Base-by-base conservation (phyloP, 2,329 filamentous ascomycete genomes). In the Hypoxylon sp. region DNA sequence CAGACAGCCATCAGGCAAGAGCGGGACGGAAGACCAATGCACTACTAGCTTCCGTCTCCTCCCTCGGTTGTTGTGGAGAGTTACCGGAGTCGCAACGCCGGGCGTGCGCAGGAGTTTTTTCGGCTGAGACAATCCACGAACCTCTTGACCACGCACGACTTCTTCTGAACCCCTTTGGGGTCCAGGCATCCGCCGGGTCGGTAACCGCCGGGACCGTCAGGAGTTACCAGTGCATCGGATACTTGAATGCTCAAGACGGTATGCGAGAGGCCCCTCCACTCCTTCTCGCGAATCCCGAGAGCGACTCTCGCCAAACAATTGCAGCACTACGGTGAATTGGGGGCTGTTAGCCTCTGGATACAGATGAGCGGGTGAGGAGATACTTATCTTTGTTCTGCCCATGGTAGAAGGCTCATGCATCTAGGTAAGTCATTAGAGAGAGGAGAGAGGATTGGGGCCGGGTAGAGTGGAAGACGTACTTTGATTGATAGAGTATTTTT, bases 31-130 rank as follows among this genome's bases (percentile, higher is more conserved):
- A 32, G n/a, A 54, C n/a, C 51, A 54, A 54, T 44, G 51, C 38
- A 44, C 51, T 30, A 54, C 51, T 54, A 54, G 26, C 38, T 5
- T 0, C 5, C 36, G 6, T 40, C 36, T 2, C 36, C 16, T 2
- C 7, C 36, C 36, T 40, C 36, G 14, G 5, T 8, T 54, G 38
- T 22, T 44, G 51, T 32, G 38, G 36, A 44, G 26, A 9, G 12
- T 14, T 44, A 38, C 24, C 8, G 14, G 38, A n/a, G n/a, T n/a
- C n/a, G 8, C 51, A 12, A 16, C n/a, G 6, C 32, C 49, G 8
- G 20, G 51, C 51, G 38, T 54, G 16, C 26, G 51, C 32, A n/a
- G 51, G 51, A 54, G 36, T 54, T 54, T n/a, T n/a, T 40, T 40
- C 36, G 36, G 36, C 36, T 40, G 36, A 40, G 36, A 40, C 36